Conservation (phyloP, 768 basidiomycete species). For the Xerocomus potaroensis region DNA sequence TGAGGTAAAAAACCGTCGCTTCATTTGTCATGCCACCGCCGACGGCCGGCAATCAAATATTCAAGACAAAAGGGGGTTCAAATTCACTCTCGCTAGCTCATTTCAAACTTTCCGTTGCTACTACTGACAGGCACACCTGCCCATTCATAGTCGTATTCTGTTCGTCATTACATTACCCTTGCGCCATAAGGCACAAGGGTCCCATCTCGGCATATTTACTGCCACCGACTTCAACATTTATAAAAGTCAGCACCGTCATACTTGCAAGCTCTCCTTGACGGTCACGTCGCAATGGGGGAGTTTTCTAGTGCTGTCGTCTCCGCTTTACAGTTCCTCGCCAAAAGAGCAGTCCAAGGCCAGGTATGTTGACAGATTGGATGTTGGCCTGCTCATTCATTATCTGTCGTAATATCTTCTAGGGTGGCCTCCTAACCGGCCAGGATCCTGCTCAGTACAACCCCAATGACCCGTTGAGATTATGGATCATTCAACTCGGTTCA, state of each 20-base stretch:
- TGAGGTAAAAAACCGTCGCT: background rate
- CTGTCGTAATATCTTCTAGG: constrained; percentile 48
- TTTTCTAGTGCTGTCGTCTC: constrained; percentile 42
- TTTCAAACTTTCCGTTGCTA: background rate
- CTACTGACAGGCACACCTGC: background rate
- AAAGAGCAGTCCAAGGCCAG: constrained; percentile 27
- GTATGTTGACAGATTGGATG: too few species aligned
- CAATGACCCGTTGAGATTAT: constrained; percentile 67
- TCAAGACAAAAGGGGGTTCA: background rate
- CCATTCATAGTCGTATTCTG: background rate
- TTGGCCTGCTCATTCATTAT: too few species aligned
- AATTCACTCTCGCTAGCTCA: background rate
- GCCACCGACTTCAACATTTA: background rate
- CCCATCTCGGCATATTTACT: background rate
- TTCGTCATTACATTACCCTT: background rate
- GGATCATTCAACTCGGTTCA: constrained; percentile 73
- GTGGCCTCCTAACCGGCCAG: constrained; percentile 71
- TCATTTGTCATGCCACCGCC: background rate
- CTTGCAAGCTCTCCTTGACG: background rate
- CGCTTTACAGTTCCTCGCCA: constrained; percentile 8
- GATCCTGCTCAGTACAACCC: constrained; percentile 63
- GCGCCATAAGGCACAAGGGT: background rate
- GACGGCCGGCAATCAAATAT: background rate
- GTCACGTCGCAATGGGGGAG: constrained; percentile 32
- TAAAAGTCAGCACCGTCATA: background rate